A percentile compares a stretch with the other conserved stretches of the same genome.
Conservation (phyloP, 2,329 filamentous ascomycete genomes). For the Fusarium coicis region DNA sequence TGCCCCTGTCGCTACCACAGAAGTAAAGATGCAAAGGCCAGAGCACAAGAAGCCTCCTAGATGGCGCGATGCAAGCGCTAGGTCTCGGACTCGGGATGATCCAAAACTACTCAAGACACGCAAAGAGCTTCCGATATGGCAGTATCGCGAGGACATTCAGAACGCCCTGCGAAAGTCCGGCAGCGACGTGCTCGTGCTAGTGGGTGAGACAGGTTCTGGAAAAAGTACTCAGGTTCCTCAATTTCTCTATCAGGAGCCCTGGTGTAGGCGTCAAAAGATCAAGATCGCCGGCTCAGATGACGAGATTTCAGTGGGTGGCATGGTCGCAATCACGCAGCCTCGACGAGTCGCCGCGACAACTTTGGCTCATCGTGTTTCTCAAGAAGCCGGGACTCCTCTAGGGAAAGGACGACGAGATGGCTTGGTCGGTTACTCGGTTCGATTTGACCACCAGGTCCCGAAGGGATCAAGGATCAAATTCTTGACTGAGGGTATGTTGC, state of each 20-base stretch:
- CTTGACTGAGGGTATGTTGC: conserved; percentile 93
- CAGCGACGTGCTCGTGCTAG: conserved; percentile 82
- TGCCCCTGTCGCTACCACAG: background rate
- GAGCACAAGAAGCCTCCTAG: conserved; percentile 12
- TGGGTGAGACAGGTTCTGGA: conserved; percentile 94
- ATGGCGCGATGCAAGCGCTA: conserved; percentile 14
- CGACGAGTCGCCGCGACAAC: conserved; percentile 93
- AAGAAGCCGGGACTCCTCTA: conserved; percentile 72
- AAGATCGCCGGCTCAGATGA: conserved; percentile 54
- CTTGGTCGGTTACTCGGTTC: conserved; percentile 89
- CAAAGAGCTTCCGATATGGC: conserved; percentile 83
- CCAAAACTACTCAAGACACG: conserved; percentile 59
- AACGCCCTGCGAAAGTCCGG: conserved; percentile 62
- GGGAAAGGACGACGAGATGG: conserved; percentile 55
- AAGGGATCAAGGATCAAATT: conserved; percentile 89
- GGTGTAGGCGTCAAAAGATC: conserved; percentile 74
- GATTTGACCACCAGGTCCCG: conserved; percentile 90
- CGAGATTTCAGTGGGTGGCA: conserved; percentile 72
- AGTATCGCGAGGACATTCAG: conserved; percentile 76
- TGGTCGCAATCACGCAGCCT: conserved; percentile 94
- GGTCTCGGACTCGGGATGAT: conserved; percentile 43
- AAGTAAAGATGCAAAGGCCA: background rate
- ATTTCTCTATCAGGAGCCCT: conserved; percentile 81
- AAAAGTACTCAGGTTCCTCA: conserved; percentile 98
- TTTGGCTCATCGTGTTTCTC: conserved; percentile 85